Conservation (phyloP, 1,139 yeast genomes). For the Nematodospora anomalae region DNA sequence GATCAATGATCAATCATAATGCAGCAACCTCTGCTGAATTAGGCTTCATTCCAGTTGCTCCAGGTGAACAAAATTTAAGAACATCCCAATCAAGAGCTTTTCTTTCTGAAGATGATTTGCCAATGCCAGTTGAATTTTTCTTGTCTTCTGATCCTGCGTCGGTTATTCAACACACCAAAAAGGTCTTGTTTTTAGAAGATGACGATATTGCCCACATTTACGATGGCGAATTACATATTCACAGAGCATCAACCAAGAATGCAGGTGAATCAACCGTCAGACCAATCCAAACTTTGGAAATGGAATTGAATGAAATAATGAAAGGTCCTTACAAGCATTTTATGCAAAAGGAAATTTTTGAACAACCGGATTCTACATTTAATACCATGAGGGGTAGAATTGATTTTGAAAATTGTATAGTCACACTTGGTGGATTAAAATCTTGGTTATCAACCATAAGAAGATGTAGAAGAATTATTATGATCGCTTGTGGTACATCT, state of each 20-base stretch:
- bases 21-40: conserved; percentile 18
- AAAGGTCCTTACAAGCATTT: conserved; percentile 95
- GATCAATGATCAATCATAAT: conserved; percentile 9
- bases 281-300: conserved; percentile 92
- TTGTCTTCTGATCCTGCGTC: conserved; percentile 97
- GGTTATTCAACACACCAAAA: conserved; percentile 96
- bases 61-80: conserved; percentile 59
- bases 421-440: conserved; percentile 88
- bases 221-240: conserved; percentile 98
- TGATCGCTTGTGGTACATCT: conserved; percentile 99
- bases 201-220: conserved; percentile 98
- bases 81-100: conserved; percentile 93
- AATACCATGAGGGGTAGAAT: conserved; percentile 99
- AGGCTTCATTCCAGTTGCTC: conserved; percentile 40
- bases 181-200: conserved; percentile 93
- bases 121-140: conserved; percentile 94
- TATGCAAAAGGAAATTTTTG: conserved; percentile 98
- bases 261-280: conserved; percentile 92
- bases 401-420: conserved; percentile 76
- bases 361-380: conserved; percentile 97
- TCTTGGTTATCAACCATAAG: conserved; percentile 85
- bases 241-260: conserved; percentile 81
- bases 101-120: conserved; percentile 85
- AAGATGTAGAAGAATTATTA: conserved; percentile 91
- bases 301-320: conserved; percentile 98